Conservation (phyloP, 495 filamentous ascomycete genomes). For the Talaromyces proteolyticus region DNA sequence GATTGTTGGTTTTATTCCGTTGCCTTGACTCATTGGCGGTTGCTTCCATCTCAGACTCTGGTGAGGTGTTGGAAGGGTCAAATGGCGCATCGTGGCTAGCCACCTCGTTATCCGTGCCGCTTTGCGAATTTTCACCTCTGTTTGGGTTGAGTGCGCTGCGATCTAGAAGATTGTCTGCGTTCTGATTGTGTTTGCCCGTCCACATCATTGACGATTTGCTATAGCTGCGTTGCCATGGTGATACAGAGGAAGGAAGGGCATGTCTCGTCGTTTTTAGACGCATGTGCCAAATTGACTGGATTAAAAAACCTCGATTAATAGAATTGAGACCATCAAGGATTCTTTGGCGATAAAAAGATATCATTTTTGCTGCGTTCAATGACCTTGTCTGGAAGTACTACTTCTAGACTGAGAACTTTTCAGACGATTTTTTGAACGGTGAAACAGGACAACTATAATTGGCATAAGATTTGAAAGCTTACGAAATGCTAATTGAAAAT, state of each 20-base stretch:
- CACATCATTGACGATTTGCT: neutral
- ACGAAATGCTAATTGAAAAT: too few species aligned
- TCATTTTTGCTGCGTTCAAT: too few species aligned
- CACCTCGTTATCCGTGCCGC: constrained; percentile 50
- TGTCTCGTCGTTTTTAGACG: too few species aligned
- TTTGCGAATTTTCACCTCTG: constrained; percentile 51
- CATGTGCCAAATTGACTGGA: too few species aligned
- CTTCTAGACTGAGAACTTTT: too few species aligned
- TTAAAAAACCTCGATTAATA: too few species aligned
- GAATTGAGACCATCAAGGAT: neutral
- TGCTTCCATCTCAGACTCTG: constrained; percentile 45
- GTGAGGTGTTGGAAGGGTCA: constrained; percentile 51
- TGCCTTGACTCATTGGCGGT: constrained; percentile 24
- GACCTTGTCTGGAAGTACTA: too few species aligned
- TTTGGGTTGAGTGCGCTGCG: constrained; percentile 49
- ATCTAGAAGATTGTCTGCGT: constrained; percentile 24
- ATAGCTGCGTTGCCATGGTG: neutral
- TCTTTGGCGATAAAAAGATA: neutral
- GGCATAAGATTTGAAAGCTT: too few species aligned
- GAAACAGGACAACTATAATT: too few species aligned
- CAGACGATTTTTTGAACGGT: too few species aligned
- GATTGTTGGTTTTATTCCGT: constrained; percentile 29
- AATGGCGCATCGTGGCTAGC: constrained; percentile 47
- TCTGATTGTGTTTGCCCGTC: constrained; percentile 1
- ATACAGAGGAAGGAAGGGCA: neutral